phyloP scores from a whole-genome alignment of 768 basidiomycete species.

The Lanmaoa pseudosensibilis region DNA sequence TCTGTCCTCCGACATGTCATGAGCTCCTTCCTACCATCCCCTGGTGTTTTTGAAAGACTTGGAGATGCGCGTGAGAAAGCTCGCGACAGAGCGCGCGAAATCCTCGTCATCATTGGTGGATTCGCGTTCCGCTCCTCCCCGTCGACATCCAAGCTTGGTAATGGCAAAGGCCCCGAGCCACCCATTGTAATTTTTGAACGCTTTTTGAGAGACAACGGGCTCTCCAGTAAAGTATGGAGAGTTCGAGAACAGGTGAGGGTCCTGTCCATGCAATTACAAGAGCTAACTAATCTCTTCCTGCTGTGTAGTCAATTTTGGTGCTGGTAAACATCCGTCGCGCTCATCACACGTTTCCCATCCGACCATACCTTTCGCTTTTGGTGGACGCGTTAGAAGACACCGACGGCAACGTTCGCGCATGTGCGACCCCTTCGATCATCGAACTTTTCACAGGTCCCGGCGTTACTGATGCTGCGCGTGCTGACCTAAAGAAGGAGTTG shows the following conservation, averaged over 20 bases:
- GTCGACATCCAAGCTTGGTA: conserved; percentile 43
- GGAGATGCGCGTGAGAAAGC: conserved; percentile 74
- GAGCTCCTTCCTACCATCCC: conserved; percentile 66
- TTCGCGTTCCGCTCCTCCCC: conserved; percentile 63
- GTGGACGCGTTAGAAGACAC: conserved; percentile 88
- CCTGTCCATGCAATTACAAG: not conserved
- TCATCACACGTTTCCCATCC: conserved; percentile 74
- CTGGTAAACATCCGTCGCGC: conserved; percentile 72
- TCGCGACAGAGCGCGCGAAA: conserved; percentile 73
- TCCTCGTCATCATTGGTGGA: conserved; percentile 71
- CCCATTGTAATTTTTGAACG: conserved; percentile 71
- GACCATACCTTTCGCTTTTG: conserved; percentile 74
- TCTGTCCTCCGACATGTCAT: conserved; percentile 67
- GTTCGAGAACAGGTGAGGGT: conserved; percentile 80
- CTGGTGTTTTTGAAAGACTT: conserved; percentile 79
- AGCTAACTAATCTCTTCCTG: conserved; percentile 1
- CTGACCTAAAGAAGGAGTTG: conserved; percentile 93
- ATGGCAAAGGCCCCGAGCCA: conserved; percentile 65
- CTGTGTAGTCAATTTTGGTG: conserved; percentile 61
- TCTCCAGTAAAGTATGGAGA: conserved; percentile 82
- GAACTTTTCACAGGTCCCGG: conserved; percentile 82
- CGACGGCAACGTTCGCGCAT: conserved; percentile 86
- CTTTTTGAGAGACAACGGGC: conserved; percentile 66
- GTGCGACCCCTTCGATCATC: conserved; percentile 76
- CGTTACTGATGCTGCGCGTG: conserved; percentile 82